Evolutionary conservation across 805 yeast species (phyloP).

Genomic region (Alloascoidea hylecoeti): DNA sequence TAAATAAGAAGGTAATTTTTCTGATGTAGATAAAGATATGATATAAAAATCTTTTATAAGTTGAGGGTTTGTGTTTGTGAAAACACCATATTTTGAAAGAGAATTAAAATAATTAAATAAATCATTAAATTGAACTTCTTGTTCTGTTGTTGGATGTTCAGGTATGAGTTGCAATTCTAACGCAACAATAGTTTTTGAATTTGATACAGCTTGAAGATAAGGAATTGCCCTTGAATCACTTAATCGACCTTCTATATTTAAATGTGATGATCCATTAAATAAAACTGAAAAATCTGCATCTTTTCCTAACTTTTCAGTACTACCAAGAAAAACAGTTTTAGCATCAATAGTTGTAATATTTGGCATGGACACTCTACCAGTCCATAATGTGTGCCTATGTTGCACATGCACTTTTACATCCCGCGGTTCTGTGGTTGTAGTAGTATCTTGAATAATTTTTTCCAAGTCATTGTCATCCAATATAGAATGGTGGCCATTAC

Average conservation of each 20-base stretch:
- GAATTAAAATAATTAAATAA: constrained; percentile 23
- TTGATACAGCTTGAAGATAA: constrained; percentile 28
- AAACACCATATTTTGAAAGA: constrained; percentile 32
- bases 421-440: background rate
- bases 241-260: constrained; percentile 32
- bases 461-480: background rate
- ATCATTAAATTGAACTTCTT: constrained; percentile 9
- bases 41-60: constrained; percentile 40
- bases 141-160: constrained; percentile 16
- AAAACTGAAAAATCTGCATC: background rate
- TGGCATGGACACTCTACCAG: background rate
- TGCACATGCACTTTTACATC: too few species aligned
- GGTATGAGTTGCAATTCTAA: constrained; percentile 18
- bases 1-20: background rate
- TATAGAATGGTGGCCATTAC: background rate
- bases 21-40: constrained; percentile 15
- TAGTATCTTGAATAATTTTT: background rate
- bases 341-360: background rate
- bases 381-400: background rate
- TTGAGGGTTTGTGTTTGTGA: constrained; percentile 24
- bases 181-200: constrained; percentile 29
- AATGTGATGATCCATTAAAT: constrained; percentile 9
- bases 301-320: background rate
- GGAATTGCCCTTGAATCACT: constrained; percentile 27
- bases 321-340: background rate